Evolutionary conservation across 1,284 basidiomycete species (phyloP).

Genomic region (Ganoderma sinense): DNA sequence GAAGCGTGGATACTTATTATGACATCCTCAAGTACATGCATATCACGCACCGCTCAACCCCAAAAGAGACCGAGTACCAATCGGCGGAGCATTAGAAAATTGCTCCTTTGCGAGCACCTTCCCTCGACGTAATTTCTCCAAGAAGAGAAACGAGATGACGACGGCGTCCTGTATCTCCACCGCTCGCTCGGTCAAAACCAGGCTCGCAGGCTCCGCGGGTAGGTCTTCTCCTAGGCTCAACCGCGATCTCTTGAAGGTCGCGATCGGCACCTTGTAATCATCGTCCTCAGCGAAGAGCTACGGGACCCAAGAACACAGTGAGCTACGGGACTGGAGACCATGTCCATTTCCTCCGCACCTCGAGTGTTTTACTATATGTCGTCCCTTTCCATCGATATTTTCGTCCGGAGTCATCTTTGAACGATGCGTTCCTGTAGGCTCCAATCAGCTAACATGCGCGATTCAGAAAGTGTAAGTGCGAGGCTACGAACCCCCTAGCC

Average conservation of each 20-base stretch:
- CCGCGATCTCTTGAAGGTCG: constrained; percentile 44
- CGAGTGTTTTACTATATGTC: constrained; percentile 42
- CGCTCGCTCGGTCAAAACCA: constrained; percentile 43
- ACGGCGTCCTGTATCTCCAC: constrained; percentile 45
- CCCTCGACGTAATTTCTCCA: constrained; percentile 38
- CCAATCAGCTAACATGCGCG: not conserved
- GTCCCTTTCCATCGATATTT: constrained; percentile 51
- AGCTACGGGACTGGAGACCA: not conserved
- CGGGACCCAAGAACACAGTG: not conserved
- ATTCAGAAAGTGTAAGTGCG: too few species aligned
- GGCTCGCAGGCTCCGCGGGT: constrained; percentile 37
- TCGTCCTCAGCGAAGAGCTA: constrained; percentile 46
- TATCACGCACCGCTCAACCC: not conserved
- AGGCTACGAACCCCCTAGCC: not conserved
- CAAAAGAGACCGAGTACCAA: not conserved
- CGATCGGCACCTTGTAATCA: constrained; percentile 41
- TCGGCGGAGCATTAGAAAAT: constrained; percentile 3
- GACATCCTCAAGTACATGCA: not conserved
- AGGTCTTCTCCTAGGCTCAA: constrained; percentile 28
- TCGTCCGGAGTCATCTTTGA: constrained; percentile 43
- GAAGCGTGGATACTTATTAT: not conserved
- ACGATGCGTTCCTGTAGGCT: not conserved
- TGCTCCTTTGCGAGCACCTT: constrained; percentile 25
- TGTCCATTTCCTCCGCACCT: constrained; percentile 35
- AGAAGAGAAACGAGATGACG: constrained; percentile 48